These are phyloP conservation scores for Simmondsia chinensis DNA, from an alignment of 148 eudicot species.

Conservation along the genomic window DNA sequence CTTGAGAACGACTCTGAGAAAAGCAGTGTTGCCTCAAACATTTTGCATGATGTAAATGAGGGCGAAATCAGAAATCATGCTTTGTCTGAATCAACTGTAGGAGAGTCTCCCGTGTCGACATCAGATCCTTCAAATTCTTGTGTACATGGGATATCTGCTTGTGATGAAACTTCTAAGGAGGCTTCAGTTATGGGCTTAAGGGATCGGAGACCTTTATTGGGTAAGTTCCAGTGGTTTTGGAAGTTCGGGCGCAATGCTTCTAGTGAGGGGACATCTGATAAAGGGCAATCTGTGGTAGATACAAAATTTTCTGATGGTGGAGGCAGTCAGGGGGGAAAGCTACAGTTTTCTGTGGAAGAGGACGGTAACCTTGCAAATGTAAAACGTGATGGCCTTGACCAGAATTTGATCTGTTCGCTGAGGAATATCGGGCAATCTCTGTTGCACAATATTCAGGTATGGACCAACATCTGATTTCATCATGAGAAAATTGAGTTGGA, in stretches of 20 bases:
- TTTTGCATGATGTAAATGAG: constrained; percentile 34
- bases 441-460: constrained; percentile 95
- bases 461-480: neutral
- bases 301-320: constrained; percentile 22
- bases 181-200: constrained; percentile 15
- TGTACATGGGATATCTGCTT: constrained; percentile 5
- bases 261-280: constrained; percentile 48
- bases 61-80: constrained; percentile 15
- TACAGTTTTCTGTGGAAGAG: constrained; percentile 21
- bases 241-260: constrained; percentile 51
- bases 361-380: constrained; percentile 13
- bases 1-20: constrained; percentile 37
- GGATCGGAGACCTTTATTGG: constrained; percentile 36
- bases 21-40: constrained; percentile 52
- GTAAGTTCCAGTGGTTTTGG: constrained; percentile 80
- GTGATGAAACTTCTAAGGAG: constrained; percentile 16
- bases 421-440: constrained; percentile 83
- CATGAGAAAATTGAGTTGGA: neutral
- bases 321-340: constrained; percentile 15
- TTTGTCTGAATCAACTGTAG: constrained; percentile 16
- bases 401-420: constrained; percentile 49
- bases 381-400: constrained; percentile 53
- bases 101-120: constrained; percentile 14
- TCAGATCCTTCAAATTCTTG: constrained; percentile 14
- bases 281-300: constrained; percentile 23